Base-by-base conservation (phyloP, 768 basidiomycete genomes). In the Phanerochaete sordida region DNA sequence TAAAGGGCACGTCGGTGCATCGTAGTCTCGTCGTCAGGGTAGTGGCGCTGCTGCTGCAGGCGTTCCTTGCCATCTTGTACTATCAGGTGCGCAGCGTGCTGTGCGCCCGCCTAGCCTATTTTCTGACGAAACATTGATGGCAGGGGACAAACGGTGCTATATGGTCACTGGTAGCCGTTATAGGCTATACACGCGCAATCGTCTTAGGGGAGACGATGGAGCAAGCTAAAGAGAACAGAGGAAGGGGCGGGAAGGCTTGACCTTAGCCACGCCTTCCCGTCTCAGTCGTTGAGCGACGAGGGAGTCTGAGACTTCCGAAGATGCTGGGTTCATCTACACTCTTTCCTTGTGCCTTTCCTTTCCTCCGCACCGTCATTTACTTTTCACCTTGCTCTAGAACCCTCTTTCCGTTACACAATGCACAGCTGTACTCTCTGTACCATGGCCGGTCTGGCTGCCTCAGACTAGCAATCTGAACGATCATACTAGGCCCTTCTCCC, bases 121-220 rank as follows among this genome's bases (percentile, higher is more conserved):
- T 30, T 52, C 23, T 44, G 26, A 23, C 46, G n/a, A 12, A 16
- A 12, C 16, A 44, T 2, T n/a, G 2, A 8, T 8, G 19, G 23
- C 60, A 95, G 91, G 93, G 93, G 45, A 90, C 90, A 33, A 93
- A 93, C 68, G 88, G 85, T 27, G 86, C 87, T 13, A 72, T 95
- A 52, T 97, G 85, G 80, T 92, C 90, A 24, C 68, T 91, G 52
- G 81, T 93, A 66, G 88, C 91, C 19, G 77, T 81, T 26, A 62
- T 79, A 57, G 86, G 86, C 68, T 96, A 93, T 66, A 72, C 74
- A 15, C 81, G 86, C 57, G 90, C 91, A 13, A 75, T 85, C 44
- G 71, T 80, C 61, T 77, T 82, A 21, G 89, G 87, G 68, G 93
- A 95, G 75, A 76, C 69, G 56, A 87, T 91, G 77, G 79, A 76